Evolutionary conservation across 2,329 filamentous ascomycete genomes (phyloP), one percentile per base, ranked within the genome.

Genomic region (Colletotrichum sp.): DNA sequence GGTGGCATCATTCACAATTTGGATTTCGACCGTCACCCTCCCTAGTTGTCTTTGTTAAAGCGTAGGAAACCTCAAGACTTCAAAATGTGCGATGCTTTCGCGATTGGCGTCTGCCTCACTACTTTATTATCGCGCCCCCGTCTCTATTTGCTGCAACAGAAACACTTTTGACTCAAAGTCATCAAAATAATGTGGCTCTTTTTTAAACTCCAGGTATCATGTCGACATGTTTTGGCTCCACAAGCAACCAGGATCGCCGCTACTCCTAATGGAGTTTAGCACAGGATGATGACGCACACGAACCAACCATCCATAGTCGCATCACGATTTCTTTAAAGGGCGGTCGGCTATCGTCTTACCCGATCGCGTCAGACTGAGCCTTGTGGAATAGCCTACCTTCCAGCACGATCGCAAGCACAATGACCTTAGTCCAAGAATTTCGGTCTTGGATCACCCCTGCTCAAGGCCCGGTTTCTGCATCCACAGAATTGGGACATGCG

Each of bases 371-470:
- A 58, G 13, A 58, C 3, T 27, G 55, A 28, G 16, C 25, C 5
- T 30, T 30, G 10, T 58, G 8, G 16, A 28, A 27, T 58, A 30
- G 6, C 25, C 8, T 3, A 18, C 6, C 9, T 58, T 4, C 28
- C 16, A 58, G n/a, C 27, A 32, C 39, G 18, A 27, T 15, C n/a
- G 15, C 15, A 30, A 60, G n/a, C 12, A 43, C 28, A 18, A 75
- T 75, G 73, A 72, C 73, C 43, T 36, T 75, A 8, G 28, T 32
- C 12, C 69, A 75, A 36, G 73, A 75, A 27, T 18, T 72, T 16
- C 18, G 52, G 43, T 75, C 73, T 10, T 75, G 55, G 52, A 61
- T 73, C 6, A 62, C 73, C 16, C 73, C 73, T 10, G 22, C 39
- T 15, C 39, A 32, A 12, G 28, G 67, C 28, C 39, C 39, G n/a